Conservation (phyloP, 441 rosid genomes). For the Capsella rubella region DNA sequence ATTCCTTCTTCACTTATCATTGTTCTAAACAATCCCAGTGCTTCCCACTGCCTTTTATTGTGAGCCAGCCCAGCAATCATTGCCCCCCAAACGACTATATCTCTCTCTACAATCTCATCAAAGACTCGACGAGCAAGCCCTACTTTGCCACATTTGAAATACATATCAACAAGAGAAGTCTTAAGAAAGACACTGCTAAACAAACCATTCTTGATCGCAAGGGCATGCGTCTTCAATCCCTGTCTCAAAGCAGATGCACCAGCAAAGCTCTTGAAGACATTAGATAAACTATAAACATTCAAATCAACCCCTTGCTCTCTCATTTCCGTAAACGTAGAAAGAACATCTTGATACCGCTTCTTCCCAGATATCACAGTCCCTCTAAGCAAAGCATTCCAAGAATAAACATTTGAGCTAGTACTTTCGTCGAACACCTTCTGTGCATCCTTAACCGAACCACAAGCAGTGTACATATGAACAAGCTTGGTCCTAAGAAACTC, state of each 20-base stretch:
- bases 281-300: conserved; percentile 73
- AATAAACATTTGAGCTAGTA: conserved; percentile 56
- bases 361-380: conserved; percentile 78
- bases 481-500: conserved; percentile 73
- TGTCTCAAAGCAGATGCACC: conserved; percentile 77
- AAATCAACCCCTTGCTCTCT: conserved; percentile 66
- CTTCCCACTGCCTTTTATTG: conserved; percentile 68
- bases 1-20: conserved; percentile 76
- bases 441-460: conserved; percentile 76
- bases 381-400: conserved; percentile 86
- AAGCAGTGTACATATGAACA: conserved; percentile 70
- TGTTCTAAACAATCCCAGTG: conserved; percentile 60
- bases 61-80: conserved; percentile 86
- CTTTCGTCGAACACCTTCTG: conserved; percentile 66
- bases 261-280: conserved; percentile 80
- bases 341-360: conserved; percentile 64
- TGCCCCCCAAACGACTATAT: conserved; percentile 79
- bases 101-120: conserved; percentile 68
- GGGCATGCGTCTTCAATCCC: conserved; percentile 77
- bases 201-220: conserved; percentile 75
- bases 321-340: conserved; percentile 69
- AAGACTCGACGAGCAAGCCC: conserved; percentile 64
- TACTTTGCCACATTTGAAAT: conserved; percentile 78
- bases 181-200: conserved; percentile 56
- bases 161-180: conserved; percentile 80